These are phyloP conservation scores for Cryptococcus sp. DNA, from an alignment of 1,284 basidiomycete species.

Conservation along the genomic window DNA sequence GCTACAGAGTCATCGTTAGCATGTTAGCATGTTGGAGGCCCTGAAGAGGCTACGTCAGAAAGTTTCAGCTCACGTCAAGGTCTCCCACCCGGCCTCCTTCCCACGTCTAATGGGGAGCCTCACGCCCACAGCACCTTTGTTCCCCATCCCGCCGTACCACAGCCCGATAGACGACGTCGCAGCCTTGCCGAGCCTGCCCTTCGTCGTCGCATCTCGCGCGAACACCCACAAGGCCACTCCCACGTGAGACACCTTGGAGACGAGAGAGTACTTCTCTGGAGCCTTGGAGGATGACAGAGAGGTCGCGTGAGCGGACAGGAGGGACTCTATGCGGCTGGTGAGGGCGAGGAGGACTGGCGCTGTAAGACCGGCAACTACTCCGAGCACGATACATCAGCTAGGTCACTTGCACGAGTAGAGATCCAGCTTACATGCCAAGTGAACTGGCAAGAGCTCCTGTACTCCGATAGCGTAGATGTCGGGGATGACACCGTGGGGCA, in stretches of 20 bases:
- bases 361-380: conserved; percentile 42
- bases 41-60: background rate
- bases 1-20: conserved; percentile 51
- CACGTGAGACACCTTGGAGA: conserved; percentile 39
- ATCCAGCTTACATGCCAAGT: conserved; percentile 42
- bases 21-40: no score
- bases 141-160: conserved; percentile 67
- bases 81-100: conserved; percentile 61
- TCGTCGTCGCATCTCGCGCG: conserved; percentile 38
- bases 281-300: conserved; percentile 27
- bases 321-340: conserved; percentile 39
- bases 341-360: conserved; percentile 35
- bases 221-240: conserved; percentile 50
- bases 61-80: conserved; percentile 74
- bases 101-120: conserved; percentile 65
- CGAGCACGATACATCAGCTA: background rate
- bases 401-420: background rate
- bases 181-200: conserved; percentile 33
- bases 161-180: conserved; percentile 33
- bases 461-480: conserved; percentile 91
- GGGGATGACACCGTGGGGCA: conserved; percentile 43
- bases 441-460: conserved; percentile 78
- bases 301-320: conserved; percentile 44
- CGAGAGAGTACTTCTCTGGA: conserved; percentile 37
- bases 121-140: conserved; percentile 91